Conservation (phyloP, 2,329 filamentous ascomycete species). For the Cladosporium sp. region DNA sequence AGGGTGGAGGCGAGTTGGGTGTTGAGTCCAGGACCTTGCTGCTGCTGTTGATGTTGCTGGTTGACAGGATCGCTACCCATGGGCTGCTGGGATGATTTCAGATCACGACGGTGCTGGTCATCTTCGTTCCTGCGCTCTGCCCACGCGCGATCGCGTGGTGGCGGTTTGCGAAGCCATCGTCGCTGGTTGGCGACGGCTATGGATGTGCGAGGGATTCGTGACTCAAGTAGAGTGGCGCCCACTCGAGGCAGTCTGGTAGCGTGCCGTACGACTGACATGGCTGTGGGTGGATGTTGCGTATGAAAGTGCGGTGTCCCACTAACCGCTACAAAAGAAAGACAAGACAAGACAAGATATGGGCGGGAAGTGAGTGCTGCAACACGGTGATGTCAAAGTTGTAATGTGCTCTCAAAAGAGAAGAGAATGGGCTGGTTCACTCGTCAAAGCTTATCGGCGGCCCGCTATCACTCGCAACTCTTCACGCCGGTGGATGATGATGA, state of each 20-base stretch:
- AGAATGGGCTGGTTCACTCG: background rate
- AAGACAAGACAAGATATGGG: background rate
- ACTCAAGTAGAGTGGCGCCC: slow-evolving; percentile 2
- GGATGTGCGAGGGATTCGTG: slow-evolving; percentile 9
- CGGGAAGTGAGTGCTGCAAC: background rate
- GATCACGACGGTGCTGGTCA: background rate
- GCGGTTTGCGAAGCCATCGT: slow-evolving; percentile 25
- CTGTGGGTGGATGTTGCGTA: background rate
- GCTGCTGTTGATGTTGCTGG: slow-evolving; percentile 20
- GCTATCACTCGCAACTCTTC: background rate
- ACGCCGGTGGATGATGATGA: background rate
- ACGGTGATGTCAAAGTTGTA: slow-evolving; percentile 6
- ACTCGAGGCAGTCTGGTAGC: slow-evolving; percentile 22
- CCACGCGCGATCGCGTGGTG: slow-evolving; percentile 22
- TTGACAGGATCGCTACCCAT: slow-evolving; percentile 1
- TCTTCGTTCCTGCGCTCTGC: slow-evolving; percentile 8
- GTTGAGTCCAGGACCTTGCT: slow-evolving; percentile 16
- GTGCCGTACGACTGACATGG: slow-evolving; percentile 22
- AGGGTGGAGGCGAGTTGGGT: slow-evolving; percentile 47
- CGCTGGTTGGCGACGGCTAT: slow-evolving; percentile 18
- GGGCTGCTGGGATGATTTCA: slow-evolving; percentile 12
- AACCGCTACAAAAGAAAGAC: background rate
- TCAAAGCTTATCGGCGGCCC: slow-evolving; percentile 4
- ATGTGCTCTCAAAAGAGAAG: background rate
- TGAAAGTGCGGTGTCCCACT: background rate